Evolutionary conservation across 2,329 filamentous ascomycete species (phyloP), one percentile per base, ranked within the genome.

Genomic region (Nemania sp.): DNA sequence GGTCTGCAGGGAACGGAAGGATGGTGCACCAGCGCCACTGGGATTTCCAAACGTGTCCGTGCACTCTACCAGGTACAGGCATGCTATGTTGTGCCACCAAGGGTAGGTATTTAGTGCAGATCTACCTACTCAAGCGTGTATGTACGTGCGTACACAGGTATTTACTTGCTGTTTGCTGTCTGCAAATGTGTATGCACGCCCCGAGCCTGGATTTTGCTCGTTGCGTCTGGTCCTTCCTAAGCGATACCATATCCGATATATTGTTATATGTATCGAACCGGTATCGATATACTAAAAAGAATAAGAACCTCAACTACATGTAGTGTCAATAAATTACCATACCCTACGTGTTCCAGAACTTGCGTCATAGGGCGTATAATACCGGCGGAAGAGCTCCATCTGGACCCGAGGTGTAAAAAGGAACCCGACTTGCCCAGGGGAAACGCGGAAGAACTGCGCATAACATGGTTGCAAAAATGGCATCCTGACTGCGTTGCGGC

Each of bases 381-480:
- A 24, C 61, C 66, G 62, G 62, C 45, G 45, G 55, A 66, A 58
- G 41, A 51, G 47, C 41, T 63, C 63, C 63, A 41, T 63, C 55
- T 51, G 51, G 59, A 60, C 53, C 66, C 41, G 58, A 49, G 67
- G 58, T 22, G 29, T 32, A 15, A 61, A 26, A n/a, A 53, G 29
- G 43, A 53, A 52, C 57, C 64, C 49, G 45, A n/a, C 47, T 13
- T 53, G 43, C 41, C 3, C 52, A 64, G 59, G 58, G 54, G 54
- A 53, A 67, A 43, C 58, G 64, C 60, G 67, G 67, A 69, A 62
- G 64, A 63, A 24, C 43, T 10, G n/a, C n/a, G n/a, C n/a, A n/a
- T n/a, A n/a, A n/a, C n/a, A n/a, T 32, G 32, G 53, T 49, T 53
- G 7, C 57, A 47, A n/a, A 27, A 43, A 41, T 41, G 51, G 55